Evolutionary conservation across 2,329 filamentous ascomycete genomes (phyloP), one percentile per base, ranked within the genome.

Genomic region (Calonectria henricotiae): DNA sequence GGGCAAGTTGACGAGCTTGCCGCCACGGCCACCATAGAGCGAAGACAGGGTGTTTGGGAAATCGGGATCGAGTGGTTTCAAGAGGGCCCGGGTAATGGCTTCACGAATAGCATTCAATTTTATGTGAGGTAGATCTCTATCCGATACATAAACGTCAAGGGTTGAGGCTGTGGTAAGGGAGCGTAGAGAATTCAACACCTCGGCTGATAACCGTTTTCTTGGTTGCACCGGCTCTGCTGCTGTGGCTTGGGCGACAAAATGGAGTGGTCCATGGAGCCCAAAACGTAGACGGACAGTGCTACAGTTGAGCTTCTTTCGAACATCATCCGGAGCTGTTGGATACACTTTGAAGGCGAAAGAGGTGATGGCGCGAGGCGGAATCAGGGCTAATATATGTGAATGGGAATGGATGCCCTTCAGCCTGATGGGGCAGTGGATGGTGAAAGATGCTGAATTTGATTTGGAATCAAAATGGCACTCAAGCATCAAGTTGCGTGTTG

Each of bases 71-170:
- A 63, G 62, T 58, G 65, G 60, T 39, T 49, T 68, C 15, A 68
- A 32, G 12, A 25, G 20, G 15, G 65, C 20, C 30, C 23, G 65
- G 17, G 44, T 23, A 49, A 68, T 39, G 23, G 65, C 60, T 27
- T 68, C 47, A n/a, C 58, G 60, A 68, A 68, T 13, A 41, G 65
- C 49, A 8, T 63, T 68, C 37, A 62, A 37, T 47, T 58, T 68
- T 23, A 39, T 47, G 23, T 62, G 60, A 39, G 65, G 60, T 7
- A 68, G 47, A 23, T 46, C 65, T 58, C 46, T 41, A n/a, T 62
- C 65, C 15, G 60, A 63, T 27, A 68, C 65, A 37, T 68, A 68
- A 63, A 68, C 41, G 46, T 68, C 65, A 4, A 68, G 30, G 30
- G 20, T 17, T 39, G 30, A n/a, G 12, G 41, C 60, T 8, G 20